Evolutionary conservation across 495 filamentous ascomycete genomes (phyloP).

Genomic region (Penicillium cinerascens): DNA sequence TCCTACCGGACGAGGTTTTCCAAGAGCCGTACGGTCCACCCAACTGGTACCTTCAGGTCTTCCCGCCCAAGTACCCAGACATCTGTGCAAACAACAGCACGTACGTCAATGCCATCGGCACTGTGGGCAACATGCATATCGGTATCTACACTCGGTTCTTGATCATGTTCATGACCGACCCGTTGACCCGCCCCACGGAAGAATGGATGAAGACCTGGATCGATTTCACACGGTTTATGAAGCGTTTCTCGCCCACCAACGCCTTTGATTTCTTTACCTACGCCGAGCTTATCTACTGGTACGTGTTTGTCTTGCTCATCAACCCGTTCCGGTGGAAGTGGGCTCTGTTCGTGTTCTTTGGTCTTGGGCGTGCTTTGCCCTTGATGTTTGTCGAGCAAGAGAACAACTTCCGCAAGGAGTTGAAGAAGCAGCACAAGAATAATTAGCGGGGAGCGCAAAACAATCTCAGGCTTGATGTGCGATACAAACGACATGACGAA

Average conservation of each 20-base stretch:
- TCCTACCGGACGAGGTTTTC: constrained; percentile 70
- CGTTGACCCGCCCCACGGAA: constrained; percentile 64
- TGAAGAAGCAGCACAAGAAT: constrained; percentile 29
- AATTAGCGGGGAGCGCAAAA: constrained; percentile 1
- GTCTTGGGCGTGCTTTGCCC: constrained; percentile 64
- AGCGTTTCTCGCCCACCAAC: constrained; percentile 60
- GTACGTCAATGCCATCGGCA: constrained; percentile 75
- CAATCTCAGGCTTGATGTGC: not conserved
- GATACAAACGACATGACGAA: not conserved
- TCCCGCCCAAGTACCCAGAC: constrained; percentile 59
- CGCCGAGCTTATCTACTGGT: constrained; percentile 80
- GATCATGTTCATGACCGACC: constrained; percentile 81
- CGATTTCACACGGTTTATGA: constrained; percentile 74
- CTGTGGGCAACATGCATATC: constrained; percentile 81
- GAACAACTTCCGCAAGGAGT: constrained; percentile 40
- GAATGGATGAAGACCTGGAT: constrained; percentile 84
- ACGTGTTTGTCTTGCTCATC: constrained; percentile 68
- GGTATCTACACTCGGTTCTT: constrained; percentile 84
- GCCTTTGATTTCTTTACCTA: constrained; percentile 91
- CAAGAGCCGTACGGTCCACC: constrained; percentile 69
- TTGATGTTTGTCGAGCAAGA: constrained; percentile 62
- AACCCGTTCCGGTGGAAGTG: constrained; percentile 83
- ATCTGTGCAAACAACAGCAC: constrained; percentile 82
- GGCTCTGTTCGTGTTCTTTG: constrained; percentile 73
- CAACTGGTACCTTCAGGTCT: constrained; percentile 84